Evolutionary conservation across 768 basidiomycete species (phyloP).

Genomic region (Trametes elegans): DNA sequence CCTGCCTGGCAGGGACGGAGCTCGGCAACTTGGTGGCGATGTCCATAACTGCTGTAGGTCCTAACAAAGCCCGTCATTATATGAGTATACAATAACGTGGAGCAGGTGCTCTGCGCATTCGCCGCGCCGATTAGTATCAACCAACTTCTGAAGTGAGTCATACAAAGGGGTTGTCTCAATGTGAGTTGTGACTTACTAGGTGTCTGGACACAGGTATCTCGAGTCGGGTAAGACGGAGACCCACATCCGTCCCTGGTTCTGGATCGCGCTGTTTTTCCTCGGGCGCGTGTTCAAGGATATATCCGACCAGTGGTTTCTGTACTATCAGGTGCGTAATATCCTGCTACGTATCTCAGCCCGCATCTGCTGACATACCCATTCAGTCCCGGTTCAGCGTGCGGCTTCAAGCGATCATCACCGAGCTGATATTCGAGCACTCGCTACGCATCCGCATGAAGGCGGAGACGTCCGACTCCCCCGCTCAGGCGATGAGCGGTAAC

Average conservation of each 20-base stretch:
- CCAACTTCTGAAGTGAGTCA: conserved; percentile 35
- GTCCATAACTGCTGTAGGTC: conserved; percentile 17
- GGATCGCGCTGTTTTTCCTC: conserved; percentile 38
- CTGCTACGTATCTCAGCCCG: not conserved
- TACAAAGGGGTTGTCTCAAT: too few relatives aligned
- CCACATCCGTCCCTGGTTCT: conserved; percentile 46
- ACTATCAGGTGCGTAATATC: conserved; percentile 28
- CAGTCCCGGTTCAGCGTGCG: conserved; percentile 31
- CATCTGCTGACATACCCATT: not conserved
- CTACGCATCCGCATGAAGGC: conserved; percentile 51
- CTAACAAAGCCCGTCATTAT: too few relatives aligned
- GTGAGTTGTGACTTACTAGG: too few relatives aligned
- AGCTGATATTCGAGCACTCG: conserved; percentile 51
- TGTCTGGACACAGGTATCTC: conserved; percentile 30
- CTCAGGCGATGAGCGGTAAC: not conserved
- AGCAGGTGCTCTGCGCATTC: conserved; percentile 23
- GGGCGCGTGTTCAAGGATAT: conserved; percentile 37
- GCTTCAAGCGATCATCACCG: conserved; percentile 44
- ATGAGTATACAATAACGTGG: too few relatives aligned
- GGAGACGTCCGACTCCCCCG: conserved; percentile 20
- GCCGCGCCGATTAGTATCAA: conserved; percentile 35
- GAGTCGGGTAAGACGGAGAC: conserved; percentile 37
- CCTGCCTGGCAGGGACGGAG: conserved; percentile 19
- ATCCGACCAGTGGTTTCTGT: conserved; percentile 41
- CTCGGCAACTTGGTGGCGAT: conserved; percentile 16